phyloP scores from a whole-genome alignment of 768 basidiomycete genomes.

The Tylopilus felleus region DNA sequence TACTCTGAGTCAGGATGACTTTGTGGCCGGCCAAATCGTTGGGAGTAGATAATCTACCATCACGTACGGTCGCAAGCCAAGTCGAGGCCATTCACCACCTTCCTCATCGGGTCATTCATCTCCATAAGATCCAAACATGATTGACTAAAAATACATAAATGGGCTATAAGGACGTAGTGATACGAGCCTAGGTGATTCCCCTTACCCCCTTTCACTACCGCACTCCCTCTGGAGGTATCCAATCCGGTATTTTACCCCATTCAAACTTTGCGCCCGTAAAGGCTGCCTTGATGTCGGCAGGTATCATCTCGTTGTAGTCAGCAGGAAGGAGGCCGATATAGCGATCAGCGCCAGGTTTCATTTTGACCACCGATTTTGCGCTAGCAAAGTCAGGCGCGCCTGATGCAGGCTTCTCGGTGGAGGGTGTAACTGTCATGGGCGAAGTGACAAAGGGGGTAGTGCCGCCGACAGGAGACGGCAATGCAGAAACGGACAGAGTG shows the following conservation, averaged over 20 bases:
- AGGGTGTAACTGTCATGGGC: slow-evolving; percentile 24
- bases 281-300: slow-evolving; percentile 46
- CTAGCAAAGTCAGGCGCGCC: slow-evolving; percentile 34
- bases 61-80: not conserved
- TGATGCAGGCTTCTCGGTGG: slow-evolving; percentile 18
- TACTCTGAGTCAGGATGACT: not conserved
- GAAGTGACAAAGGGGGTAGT: slow-evolving; percentile 25
- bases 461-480: slow-evolving; percentile 12
- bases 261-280: slow-evolving; percentile 59
- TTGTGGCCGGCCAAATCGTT: slow-evolving; percentile 1
- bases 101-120: slow-evolving; percentile 14
- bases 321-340: slow-evolving; percentile 55
- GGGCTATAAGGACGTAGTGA: not conserved
- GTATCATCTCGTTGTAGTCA: slow-evolving; percentile 57
- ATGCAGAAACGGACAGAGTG: slow-evolving; percentile 17
- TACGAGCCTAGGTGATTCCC: not conserved
- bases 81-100: not conserved
- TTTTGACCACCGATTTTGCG: slow-evolving; percentile 32
- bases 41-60: slow-evolving; percentile 14
- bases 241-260: slow-evolving; percentile 70
- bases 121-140: not conserved
- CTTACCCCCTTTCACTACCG: slow-evolving; percentile 32
- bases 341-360: slow-evolving; percentile 46
- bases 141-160: slow-evolving; percentile 6
- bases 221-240: slow-evolving; percentile 64